Evolutionary conservation across 2,329 filamentous ascomycete species (phyloP).

Genomic region (Stemphylium vesicarium): DNA sequence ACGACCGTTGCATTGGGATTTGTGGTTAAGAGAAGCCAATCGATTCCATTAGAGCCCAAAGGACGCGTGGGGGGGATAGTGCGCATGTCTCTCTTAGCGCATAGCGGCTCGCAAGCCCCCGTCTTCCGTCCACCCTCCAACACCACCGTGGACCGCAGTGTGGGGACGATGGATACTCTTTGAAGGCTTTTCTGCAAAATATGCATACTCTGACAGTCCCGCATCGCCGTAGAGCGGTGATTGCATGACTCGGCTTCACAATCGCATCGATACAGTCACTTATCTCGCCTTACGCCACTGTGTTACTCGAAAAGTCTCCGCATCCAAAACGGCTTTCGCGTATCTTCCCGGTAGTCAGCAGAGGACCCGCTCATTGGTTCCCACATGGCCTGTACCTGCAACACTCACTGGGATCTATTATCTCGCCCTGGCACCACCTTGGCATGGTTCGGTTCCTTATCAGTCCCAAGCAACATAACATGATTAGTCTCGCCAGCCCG

Average conservation of each 20-base stretch:
- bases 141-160: neutral
- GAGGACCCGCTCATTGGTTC: conserved; percentile 13
- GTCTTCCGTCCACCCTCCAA: neutral
- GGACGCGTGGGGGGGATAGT: conserved; percentile 18
- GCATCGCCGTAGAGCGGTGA: too few relatives aligned
- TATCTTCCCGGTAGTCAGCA: conserved; percentile 14
- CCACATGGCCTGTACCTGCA: conserved; percentile 13
- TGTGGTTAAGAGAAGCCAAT: conserved; percentile 10
- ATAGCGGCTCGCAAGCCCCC: conserved; percentile 8
- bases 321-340: conserved; percentile 8
- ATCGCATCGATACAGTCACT: neutral
- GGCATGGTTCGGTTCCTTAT: conserved; percentile 12
- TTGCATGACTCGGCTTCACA: neutral
- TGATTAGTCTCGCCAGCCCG: conserved; percentile 6
- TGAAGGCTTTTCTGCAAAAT: neutral
- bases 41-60: neutral
- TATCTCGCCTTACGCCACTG: conserved; percentile 21
- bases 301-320: conserved; percentile 11
- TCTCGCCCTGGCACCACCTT: conserved; percentile 1
- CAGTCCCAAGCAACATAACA: conserved; percentile 13
- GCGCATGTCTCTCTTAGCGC: neutral
- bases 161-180: neutral
- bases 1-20: neutral
- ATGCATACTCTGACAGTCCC: neutral
- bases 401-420: conserved; percentile 9